phyloP scores from a whole-genome alignment of 2,329 filamentous ascomycete species.

The Epichloe sp. region DNA sequence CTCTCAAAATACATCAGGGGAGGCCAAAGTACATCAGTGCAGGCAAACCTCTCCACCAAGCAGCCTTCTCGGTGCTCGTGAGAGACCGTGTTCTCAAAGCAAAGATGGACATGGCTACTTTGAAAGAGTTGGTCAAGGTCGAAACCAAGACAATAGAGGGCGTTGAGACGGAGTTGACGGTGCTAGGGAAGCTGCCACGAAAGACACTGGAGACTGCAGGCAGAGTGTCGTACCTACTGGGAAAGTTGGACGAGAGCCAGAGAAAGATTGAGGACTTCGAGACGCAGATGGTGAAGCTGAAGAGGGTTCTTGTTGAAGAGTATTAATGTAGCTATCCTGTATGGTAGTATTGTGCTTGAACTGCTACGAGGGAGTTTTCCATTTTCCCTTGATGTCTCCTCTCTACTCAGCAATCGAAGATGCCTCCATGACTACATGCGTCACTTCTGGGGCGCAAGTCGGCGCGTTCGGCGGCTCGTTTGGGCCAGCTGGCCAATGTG shows the following conservation, averaged over 20 bases:
- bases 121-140: conserved; percentile 55
- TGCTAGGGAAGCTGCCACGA: conserved; percentile 55
- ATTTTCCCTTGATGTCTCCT: no score
- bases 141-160: conserved; percentile 67
- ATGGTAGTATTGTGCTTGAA: neutral
- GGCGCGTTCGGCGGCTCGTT: no score
- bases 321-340: conserved; percentile 21
- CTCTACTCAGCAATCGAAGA: no score
- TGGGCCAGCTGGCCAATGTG: no score
- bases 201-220: conserved; percentile 55
- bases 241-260: conserved; percentile 63
- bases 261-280: conserved; percentile 62
- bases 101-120: conserved; percentile 57
- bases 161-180: conserved; percentile 61
- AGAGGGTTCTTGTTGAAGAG: conserved; percentile 43
- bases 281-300: conserved; percentile 54
- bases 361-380: neutral
- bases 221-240: conserved; percentile 58
- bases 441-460: no score
- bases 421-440: no score
- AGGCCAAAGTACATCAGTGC: conserved; percentile 66
- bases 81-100: conserved; percentile 60
- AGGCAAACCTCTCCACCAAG: conserved; percentile 74
- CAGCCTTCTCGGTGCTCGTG: conserved; percentile 63
- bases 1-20: conserved; percentile 58